Evolutionary conservation across 352 stramenopile species (phyloP), one percentile per base, ranked within the genome.

Genomic region (Pythium plurisporium): DNA sequence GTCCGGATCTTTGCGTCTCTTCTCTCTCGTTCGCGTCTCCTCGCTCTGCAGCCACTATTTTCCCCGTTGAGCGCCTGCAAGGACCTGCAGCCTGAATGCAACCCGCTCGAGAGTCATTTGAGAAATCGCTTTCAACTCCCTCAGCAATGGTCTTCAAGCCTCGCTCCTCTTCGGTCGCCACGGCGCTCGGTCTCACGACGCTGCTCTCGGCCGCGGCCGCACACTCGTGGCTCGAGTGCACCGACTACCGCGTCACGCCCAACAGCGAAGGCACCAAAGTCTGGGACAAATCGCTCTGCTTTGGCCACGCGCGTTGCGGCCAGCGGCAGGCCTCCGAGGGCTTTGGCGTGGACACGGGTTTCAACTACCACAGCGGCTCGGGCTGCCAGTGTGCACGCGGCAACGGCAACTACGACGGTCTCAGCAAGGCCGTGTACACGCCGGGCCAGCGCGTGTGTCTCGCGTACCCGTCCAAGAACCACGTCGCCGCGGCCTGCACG

Each of bases 401-500:
- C 30, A 14, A 20, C 4, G 37, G 37, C 40, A 69, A 69, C 45
- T 64, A 67, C 42, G n/a, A 55, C 23, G 47, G 47, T 25, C 52
- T 50, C 20, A 8, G 27, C 2, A 58, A 60, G 53, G 69, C 69
- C n/a, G 34, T 37, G 22, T 74, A 74, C 55, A 69, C 47, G 20
- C 69, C 65, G 1, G 69, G 69, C 9, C 69, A 77, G 49, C 65
- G 62, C 30, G 65, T 72, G 6, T 74, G 66, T 34, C 55, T 77
- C 17, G 69, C 69, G 46, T 77, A 77, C 38, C 69, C 65, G n/a
- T 41, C 65, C 31, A 77, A 77, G 61, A 77, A 74, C 52, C 65
- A 77, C 52, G 69, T 77, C 8, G 62, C 65, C 0, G 65, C 50
- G 9, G 20, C 41, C 7, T 77, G 65, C 44, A 74, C 65, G 7